These are phyloP conservation scores for Umbilicaria muhlenbergii DNA, from an alignment of 495 filamentous ascomycete species.

Conservation along the genomic window DNA sequence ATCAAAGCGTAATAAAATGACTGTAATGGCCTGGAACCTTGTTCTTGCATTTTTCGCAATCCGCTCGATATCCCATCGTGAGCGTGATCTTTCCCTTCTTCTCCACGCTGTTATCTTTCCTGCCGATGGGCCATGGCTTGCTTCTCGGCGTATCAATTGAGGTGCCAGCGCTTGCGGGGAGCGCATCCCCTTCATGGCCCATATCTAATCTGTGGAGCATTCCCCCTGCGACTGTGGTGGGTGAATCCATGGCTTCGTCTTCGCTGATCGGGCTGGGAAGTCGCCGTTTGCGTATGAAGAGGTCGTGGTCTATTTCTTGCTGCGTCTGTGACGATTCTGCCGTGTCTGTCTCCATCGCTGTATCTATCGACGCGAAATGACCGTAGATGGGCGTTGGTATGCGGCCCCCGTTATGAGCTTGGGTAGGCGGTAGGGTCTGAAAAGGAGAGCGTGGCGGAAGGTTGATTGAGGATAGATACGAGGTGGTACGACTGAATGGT, in stretches of 20 bases:
- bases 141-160: conserved; percentile 8
- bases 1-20: conserved; percentile 44
- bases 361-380: conserved; percentile 19
- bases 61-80: conserved; percentile 70
- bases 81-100: conserved; percentile 48
- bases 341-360: conserved; percentile 11
- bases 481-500: conserved; percentile 16
- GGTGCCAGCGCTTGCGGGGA: conserved; percentile 23
- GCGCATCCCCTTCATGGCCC: conserved; percentile 18
- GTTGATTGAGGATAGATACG: conserved; percentile 27
- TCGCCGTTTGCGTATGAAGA: conserved; percentile 34
- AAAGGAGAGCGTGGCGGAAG: conserved; percentile 18
- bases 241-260: conserved; percentile 34
- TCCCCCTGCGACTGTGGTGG: conserved; percentile 4
- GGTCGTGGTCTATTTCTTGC: conserved; percentile 19
- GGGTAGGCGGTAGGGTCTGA: conserved; percentile 9
- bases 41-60: conserved; percentile 71
- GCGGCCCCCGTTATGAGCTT: conserved; percentile 19
- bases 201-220: conserved; percentile 6
- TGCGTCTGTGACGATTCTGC: conserved; percentile 11
- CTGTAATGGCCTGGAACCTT: conserved; percentile 79
- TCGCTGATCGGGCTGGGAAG: conserved; percentile 62
- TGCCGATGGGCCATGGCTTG: conserved; percentile 7
- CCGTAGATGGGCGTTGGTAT: conserved; percentile 25
- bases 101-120: conserved; percentile 19